Conservation (phyloP, 148 eudicot genomes). For the Fagopyrum tataricum region DNA sequence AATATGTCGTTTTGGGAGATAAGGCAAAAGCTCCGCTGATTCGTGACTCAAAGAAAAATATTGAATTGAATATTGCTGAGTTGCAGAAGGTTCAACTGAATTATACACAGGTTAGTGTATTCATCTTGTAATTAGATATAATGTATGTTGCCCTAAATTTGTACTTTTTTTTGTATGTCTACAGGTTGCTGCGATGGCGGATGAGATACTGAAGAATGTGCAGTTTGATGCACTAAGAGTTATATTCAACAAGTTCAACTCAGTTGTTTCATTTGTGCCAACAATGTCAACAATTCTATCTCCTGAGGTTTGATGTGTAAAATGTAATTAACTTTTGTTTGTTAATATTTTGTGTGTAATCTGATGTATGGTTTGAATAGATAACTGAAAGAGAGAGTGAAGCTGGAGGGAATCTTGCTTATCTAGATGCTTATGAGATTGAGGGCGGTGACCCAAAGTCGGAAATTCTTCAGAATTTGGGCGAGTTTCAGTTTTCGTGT, state of each 20-base stretch:
- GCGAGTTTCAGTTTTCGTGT: constrained; percentile 13
- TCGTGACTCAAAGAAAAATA: constrained; percentile 75
- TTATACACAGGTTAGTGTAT: constrained; percentile 67
- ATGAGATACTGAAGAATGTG: constrained; percentile 88
- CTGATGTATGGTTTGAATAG: background rate
- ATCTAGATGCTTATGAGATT: constrained; percentile 15
- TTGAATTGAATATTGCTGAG: constrained; percentile 58
- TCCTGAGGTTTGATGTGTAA: constrained; percentile 49
- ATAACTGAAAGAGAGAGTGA: constrained; percentile 11
- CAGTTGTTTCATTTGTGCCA: constrained; percentile 84
- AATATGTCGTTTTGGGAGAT: constrained; percentile 82
- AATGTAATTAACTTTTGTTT: background rate
- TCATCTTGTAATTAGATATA: background rate
- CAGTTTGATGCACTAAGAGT: constrained; percentile 91
- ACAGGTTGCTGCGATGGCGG: constrained; percentile 88
- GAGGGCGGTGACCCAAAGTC: constrained; percentile 16
- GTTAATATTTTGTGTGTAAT: background rate
- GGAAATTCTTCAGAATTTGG: constrained; percentile 12
- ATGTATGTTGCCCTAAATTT: too few relatives aligned
- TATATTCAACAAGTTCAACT: constrained; percentile 78
- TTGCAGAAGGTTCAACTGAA: constrained; percentile 85
- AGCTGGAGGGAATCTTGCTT: constrained; percentile 14
- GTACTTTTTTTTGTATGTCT: constrained; percentile 7
- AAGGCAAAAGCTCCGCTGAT: constrained; percentile 88
- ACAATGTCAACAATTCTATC: constrained; percentile 75